Evolutionary conservation across 2,329 filamentous ascomycete genomes (phyloP).

Genomic region (Aschersonia sp.): DNA sequence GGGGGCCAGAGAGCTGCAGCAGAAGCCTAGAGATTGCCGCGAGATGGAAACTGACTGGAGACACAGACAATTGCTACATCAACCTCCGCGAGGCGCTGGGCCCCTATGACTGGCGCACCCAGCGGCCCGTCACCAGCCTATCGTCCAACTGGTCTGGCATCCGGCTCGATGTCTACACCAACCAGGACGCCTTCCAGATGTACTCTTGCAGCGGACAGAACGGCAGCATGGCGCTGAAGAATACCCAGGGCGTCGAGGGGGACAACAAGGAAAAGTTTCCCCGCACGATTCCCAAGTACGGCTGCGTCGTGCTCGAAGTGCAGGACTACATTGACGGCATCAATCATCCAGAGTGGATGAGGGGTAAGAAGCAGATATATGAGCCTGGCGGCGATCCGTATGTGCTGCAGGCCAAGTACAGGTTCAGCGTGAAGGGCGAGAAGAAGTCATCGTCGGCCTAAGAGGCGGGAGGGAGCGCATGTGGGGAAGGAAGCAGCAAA

Average conservation of each 20-base stretch:
- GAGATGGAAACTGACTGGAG: neutral
- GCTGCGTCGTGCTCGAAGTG: slow-evolving; percentile 81
- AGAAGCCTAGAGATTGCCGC: neutral
- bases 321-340: slow-evolving; percentile 91
- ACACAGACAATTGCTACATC: slow-evolving; percentile 50
- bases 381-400: slow-evolving; percentile 45
- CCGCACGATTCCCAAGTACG: slow-evolving; percentile 56
- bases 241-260: slow-evolving; percentile 48
- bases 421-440: slow-evolving; percentile 32
- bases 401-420: slow-evolving; percentile 46
- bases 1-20: neutral
- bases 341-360: slow-evolving; percentile 80
- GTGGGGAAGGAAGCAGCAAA: too few species aligned
- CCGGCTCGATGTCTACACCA: slow-evolving; percentile 63
- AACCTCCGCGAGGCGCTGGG: slow-evolving; percentile 46
- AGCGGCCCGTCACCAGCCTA: slow-evolving; percentile 49
- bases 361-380: slow-evolving; percentile 42
- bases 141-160: slow-evolving; percentile 70
- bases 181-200: slow-evolving; percentile 80
- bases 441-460: neutral
- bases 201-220: slow-evolving; percentile 73
- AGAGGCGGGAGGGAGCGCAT: neutral
- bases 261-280: slow-evolving; percentile 33
- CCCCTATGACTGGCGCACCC: slow-evolving; percentile 48
- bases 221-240: slow-evolving; percentile 55